Conservation (phyloP, 2,329 filamentous ascomycete species). For the Botrytis fabae region DNA sequence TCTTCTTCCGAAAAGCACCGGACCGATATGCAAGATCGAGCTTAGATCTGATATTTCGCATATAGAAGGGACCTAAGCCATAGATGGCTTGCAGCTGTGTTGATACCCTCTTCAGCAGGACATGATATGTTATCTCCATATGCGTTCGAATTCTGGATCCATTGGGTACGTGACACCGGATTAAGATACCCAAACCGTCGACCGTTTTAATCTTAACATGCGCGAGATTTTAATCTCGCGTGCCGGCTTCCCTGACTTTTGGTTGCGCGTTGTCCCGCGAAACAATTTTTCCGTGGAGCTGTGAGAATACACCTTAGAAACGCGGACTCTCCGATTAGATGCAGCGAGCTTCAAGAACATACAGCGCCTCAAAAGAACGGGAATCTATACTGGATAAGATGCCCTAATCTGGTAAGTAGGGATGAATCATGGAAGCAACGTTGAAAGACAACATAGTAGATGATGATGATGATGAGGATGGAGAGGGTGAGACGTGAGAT, state of each 20-base stretch:
- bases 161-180: background rate
- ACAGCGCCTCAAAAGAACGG: background rate
- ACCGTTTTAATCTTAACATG: background rate
- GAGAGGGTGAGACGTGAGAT: background rate
- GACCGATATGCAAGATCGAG: conserved; percentile 18
- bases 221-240: background rate
- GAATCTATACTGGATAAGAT: background rate
- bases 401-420: background rate
- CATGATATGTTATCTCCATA: conserved; percentile 9
- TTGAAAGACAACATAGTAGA: background rate
- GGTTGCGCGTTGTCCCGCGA: background rate
- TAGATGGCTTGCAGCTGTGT: conserved; percentile 14
- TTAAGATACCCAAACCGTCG: background rate
- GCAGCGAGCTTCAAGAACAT: conserved; percentile 16
- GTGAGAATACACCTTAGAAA: conserved; percentile 3
- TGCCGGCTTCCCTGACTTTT: background rate
- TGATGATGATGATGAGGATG: background rate
- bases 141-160: background rate
- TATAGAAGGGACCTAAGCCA: conserved; percentile 2
- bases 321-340: conserved; percentile 22
- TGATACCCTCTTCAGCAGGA: conserved; percentile 21
- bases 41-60: conserved; percentile 4
- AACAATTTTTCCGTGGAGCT: background rate
- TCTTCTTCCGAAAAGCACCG: conserved; percentile 14
- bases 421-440: background rate